A percentile compares a stretch with the other conserved stretches of the same genome.
Evolutionary conservation across 1,284 basidiomycete genomes (phyloP).

Genomic region (Fomitopsis betulina): DNA sequence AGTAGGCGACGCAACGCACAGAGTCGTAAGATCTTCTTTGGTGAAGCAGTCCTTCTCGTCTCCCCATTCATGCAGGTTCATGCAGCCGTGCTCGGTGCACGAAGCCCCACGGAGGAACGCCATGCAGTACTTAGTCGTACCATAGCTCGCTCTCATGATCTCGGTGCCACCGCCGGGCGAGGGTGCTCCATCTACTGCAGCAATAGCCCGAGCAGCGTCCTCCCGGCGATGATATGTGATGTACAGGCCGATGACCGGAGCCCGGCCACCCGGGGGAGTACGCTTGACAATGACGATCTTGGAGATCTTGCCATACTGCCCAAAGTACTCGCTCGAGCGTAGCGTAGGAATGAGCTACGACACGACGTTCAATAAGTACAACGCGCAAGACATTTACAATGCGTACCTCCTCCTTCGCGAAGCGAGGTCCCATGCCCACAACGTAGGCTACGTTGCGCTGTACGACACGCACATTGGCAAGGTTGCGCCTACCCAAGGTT

Average conservation of each 20-base stretch:
- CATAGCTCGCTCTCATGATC: conserved; percentile 90
- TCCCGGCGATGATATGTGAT: conserved; percentile 95
- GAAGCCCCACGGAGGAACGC: conserved; percentile 84
- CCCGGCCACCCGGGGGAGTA: conserved; percentile 66
- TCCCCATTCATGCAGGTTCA: conserved; percentile 96
- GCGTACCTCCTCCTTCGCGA: conserved; percentile 92
- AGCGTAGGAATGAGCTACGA: conserved; percentile 88
- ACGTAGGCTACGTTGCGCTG: conserved; percentile 98
- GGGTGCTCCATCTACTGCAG: conserved; percentile 87
- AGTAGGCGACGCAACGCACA: conserved; percentile 47
- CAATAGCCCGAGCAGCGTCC: conserved; percentile 92
- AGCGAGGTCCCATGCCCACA: conserved; percentile 84
- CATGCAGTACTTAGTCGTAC: conserved; percentile 98
- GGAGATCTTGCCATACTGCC: conserved; percentile 97
- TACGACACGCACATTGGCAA: conserved; percentile 93
- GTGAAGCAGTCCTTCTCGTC: conserved; percentile 97
- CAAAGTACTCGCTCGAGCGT: conserved; percentile 96
- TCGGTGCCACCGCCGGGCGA: conserved; percentile 79
- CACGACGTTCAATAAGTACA: conserved; percentile 12
- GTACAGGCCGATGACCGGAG: conserved; percentile 88
- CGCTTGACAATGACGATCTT: conserved; percentile 95
- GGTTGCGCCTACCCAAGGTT: conserved; percentile 78
- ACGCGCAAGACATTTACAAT: neutral
- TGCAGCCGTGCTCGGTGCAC: conserved; percentile 88
- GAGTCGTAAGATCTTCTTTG: conserved; percentile 85